phyloP scores from a whole-genome alignment of 1,284 basidiomycete genomes.

The Thelephora terrestris region DNA sequence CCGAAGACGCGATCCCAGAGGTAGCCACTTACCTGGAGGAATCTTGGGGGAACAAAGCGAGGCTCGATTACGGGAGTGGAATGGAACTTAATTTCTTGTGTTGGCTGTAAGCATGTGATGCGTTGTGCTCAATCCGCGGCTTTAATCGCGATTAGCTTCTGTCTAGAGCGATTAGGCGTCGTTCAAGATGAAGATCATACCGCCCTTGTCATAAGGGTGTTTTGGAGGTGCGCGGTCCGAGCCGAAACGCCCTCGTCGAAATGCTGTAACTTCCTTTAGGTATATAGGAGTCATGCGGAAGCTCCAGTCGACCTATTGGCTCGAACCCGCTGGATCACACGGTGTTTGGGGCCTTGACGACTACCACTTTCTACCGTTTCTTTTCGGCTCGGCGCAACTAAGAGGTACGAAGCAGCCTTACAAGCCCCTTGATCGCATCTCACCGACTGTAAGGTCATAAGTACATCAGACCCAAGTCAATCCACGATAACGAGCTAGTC shows the following conservation, averaged over 20 bases:
- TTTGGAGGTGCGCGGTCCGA: conserved; percentile 63
- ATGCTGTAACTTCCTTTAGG: conserved; percentile 26
- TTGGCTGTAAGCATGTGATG: conserved; percentile 67
- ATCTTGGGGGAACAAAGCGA: conserved; percentile 83
- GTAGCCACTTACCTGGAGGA: conserved; percentile 78
- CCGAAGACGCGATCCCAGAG: conserved; percentile 51
- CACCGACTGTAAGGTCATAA: conserved; percentile 63
- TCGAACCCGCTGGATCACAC: conserved; percentile 95
- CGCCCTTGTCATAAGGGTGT: conserved; percentile 76
- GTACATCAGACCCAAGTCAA: conserved; percentile 84
- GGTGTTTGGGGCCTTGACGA: conserved; percentile 99
- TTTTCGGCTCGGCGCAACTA: conserved; percentile 83
- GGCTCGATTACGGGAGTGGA: conserved; percentile 97
- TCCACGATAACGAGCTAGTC: conserved; percentile 88
- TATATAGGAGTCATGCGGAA: conserved; percentile 87
- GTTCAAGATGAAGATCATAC: conserved; percentile 59
- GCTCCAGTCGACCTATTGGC: conserved; percentile 93
- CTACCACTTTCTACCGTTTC: conserved; percentile 94
- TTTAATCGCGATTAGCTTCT: conserved; percentile 46
- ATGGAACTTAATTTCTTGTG: conserved; percentile 98
- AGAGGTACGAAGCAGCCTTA: conserved; percentile 36
- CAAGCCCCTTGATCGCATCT: neutral
- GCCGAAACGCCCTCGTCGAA: neutral
- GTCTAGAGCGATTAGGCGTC: conserved; percentile 68
- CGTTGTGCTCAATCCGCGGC: neutral